Conservation (phyloP, 2,329 filamentous ascomycete genomes). For the Calonectria pseudoturangicola region DNA sequence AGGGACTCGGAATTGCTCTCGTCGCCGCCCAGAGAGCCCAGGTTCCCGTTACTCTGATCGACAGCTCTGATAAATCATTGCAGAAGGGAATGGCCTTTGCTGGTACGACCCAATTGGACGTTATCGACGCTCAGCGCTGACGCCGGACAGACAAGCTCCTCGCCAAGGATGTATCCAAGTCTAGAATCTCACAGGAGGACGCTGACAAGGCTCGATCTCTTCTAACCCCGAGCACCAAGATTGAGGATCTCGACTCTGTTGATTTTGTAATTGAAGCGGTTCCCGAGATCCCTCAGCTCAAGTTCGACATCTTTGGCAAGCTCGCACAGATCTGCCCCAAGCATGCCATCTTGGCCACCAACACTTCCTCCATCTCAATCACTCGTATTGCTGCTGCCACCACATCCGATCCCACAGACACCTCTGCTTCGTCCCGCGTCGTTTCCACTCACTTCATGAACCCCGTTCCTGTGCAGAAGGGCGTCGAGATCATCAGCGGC, state of each 20-base stretch:
- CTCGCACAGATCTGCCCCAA: conserved; percentile 87
- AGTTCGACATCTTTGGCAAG: conserved; percentile 89
- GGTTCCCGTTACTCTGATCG: conserved; percentile 90
- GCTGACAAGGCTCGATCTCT: conserved; percentile 83
- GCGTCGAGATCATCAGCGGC: conserved; percentile 97
- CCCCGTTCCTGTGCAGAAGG: conserved; percentile 96
- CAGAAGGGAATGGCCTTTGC: conserved; percentile 94
- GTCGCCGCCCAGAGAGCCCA: conserved; percentile 91
- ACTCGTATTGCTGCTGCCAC: conserved; percentile 95
- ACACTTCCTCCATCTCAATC: conserved; percentile 99
- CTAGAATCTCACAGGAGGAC: conserved; percentile 87
- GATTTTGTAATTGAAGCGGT: conserved; percentile 99
- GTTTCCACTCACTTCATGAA: conserved; percentile 99
- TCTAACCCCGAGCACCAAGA: conserved; percentile 80
- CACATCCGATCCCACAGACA: conserved; percentile 84
- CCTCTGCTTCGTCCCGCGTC: conserved; percentile 88
- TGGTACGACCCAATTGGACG: conserved; percentile 67
- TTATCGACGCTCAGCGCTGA: conserved; percentile 29
- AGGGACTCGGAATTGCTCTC: conserved; percentile 97
- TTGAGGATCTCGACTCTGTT: conserved; percentile 86
- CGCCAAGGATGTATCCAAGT: conserved; percentile 92
- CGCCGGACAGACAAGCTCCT: conserved; percentile 86
- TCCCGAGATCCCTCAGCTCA: conserved; percentile 91
- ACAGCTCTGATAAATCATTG: conserved; percentile 88
- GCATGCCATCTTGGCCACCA: conserved; percentile 94